Conservation (phyloP, 2,329 filamentous ascomycete genomes). For the Colletotrichum sp. region DNA sequence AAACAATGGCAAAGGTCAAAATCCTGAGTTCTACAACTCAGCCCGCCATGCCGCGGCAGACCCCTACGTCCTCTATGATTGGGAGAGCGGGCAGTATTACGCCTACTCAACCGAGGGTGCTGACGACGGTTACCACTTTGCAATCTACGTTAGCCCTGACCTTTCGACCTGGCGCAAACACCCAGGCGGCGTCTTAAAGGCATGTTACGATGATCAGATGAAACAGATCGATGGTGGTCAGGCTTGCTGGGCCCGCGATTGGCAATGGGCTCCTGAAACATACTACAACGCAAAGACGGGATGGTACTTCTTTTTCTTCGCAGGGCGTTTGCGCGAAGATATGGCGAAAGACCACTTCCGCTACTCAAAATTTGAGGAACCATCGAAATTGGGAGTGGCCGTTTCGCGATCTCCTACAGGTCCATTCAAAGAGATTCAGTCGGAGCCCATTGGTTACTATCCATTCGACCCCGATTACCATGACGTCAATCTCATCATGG, state of each 20-base stretch:
- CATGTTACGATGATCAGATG: constrained; percentile 34
- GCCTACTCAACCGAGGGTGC: constrained; percentile 41
- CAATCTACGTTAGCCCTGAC: constrained; percentile 39
- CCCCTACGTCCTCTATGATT: constrained; percentile 36
- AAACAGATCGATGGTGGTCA: constrained; percentile 33
- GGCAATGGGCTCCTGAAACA: constrained; percentile 40
- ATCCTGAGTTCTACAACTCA: constrained; percentile 37
- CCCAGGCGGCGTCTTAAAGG: constrained; percentile 34
- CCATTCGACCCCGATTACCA: constrained; percentile 39
- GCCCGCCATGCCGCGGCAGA: constrained; percentile 36
- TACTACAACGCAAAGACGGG: constrained; percentile 39
- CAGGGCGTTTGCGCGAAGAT: constrained; percentile 35
- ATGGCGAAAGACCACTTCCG: constrained; percentile 35
- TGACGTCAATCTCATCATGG: constrained; percentile 42
- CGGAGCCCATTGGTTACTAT: constrained; percentile 36
- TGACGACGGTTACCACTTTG: constrained; percentile 34
- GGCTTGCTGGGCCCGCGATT: constrained; percentile 39
- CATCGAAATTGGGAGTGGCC: constrained; percentile 38
- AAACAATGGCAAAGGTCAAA: too few species aligned
- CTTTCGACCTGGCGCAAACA: constrained; percentile 39
- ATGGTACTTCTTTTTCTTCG: constrained; percentile 43
- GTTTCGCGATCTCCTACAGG: constrained; percentile 38
- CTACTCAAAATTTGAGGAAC: constrained; percentile 39
- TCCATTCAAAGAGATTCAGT: constrained; percentile 35
- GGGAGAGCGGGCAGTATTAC: constrained; percentile 32